Evolutionary conservation across 768 basidiomycete genomes (phyloP).

Genomic region (Tylopilus balloui): DNA sequence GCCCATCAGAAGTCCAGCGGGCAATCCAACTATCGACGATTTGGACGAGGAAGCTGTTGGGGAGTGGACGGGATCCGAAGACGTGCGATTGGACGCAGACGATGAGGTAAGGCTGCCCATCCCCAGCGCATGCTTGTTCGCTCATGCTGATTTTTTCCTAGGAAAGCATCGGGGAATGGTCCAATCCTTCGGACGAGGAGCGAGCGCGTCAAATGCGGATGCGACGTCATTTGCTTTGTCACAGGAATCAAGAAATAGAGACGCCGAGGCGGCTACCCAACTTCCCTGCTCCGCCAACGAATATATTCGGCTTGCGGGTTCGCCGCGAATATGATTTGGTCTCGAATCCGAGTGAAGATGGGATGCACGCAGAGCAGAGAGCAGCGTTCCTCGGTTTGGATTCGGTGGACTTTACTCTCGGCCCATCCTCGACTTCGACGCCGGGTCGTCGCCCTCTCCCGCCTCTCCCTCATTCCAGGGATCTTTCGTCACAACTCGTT

Average conservation of each 20-base stretch:
- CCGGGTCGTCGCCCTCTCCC: constrained; percentile 50
- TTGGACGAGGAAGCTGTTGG: constrained; percentile 41
- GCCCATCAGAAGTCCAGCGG: constrained; percentile 30
- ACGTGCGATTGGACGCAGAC: constrained; percentile 54
- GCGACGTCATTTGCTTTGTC: constrained; percentile 56
- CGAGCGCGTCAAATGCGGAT: constrained; percentile 64
- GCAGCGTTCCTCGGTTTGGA: constrained; percentile 43
- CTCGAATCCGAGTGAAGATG: constrained; percentile 86
- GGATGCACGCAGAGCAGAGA: constrained; percentile 32
- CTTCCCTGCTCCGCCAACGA: constrained; percentile 73
- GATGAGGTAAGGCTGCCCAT: constrained; percentile 52
- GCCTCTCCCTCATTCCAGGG: constrained; percentile 61
- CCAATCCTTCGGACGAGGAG: constrained; percentile 89
- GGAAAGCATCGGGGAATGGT: constrained; percentile 85
- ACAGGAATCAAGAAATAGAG: constrained; percentile 46
- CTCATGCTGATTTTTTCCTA: constrained; percentile 13
- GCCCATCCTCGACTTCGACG: constrained; percentile 41
- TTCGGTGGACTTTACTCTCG: constrained; percentile 42
- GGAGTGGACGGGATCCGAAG: constrained; percentile 86
- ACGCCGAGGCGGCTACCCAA: constrained; percentile 70
- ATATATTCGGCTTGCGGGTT: constrained; percentile 38
- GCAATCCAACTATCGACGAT: constrained; percentile 34
- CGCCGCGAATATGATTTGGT: constrained; percentile 63
- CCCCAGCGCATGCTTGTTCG: background rate
- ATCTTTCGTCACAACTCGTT: constrained; percentile 57